These are phyloP conservation scores for Trametes coccinea DNA, from an alignment of 768 basidiomycete species.

Conservation along the genomic window DNA sequence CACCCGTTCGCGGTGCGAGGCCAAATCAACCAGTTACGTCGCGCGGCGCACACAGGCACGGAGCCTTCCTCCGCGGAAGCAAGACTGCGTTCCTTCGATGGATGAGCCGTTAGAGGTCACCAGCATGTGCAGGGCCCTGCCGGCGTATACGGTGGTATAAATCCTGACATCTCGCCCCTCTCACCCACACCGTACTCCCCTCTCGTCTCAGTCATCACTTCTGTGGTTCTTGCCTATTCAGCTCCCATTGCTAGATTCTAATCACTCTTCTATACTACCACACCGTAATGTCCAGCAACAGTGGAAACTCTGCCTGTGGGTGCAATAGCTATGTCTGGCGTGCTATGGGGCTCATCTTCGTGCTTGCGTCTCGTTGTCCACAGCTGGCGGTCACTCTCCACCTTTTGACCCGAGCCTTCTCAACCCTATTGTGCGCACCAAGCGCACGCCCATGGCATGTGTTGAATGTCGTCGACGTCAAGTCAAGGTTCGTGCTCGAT, in stretches of 20 bases:
- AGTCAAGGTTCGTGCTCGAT: conserved; percentile 45
- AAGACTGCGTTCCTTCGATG: conserved; percentile 11
- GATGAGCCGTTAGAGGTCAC: not conserved
- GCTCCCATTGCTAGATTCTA: not conserved
- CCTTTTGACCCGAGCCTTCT: conserved; percentile 23
- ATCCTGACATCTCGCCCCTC: conserved; percentile 14
- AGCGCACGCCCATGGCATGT: conserved; percentile 55
- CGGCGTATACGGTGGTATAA: conserved; percentile 18
- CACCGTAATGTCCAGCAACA: conserved; percentile 3
- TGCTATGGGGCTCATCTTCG: not conserved
- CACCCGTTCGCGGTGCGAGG: not conserved
- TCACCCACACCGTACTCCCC: conserved; percentile 15
- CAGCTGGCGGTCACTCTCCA: not conserved
- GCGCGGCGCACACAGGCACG: conserved; percentile 16
- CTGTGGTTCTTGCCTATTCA: not conserved
- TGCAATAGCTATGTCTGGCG: not conserved
- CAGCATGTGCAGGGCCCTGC: not conserved
- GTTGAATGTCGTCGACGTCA: conserved; percentile 53
- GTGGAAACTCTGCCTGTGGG: conserved; percentile 1
- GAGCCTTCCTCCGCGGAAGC: conserved; percentile 2
- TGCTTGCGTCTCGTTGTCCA: not conserved
- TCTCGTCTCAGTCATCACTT: conserved; percentile 8
- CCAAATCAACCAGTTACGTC: conserved; percentile 14
- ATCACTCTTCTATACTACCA: not conserved
- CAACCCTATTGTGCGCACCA: conserved; percentile 32